Conservation (phyloP, 768 basidiomycete genomes). For the Trametes maxima region DNA sequence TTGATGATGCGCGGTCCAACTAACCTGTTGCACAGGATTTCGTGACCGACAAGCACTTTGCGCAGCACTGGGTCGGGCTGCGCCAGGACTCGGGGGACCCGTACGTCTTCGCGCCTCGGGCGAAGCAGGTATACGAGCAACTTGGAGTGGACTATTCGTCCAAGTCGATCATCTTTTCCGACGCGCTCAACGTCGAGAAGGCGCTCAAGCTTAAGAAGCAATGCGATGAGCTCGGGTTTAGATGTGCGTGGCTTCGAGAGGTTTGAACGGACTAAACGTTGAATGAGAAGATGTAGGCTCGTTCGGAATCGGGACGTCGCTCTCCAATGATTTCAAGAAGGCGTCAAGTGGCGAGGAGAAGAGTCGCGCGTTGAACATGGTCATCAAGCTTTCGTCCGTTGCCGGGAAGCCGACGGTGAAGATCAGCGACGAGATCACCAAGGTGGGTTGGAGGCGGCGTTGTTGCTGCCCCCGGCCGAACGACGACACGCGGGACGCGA, state of each 20-base stretch:
- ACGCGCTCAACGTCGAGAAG: slow-evolving; percentile 73
- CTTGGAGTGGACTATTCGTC: slow-evolving; percentile 66
- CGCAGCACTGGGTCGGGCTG: slow-evolving; percentile 75
- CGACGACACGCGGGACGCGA: background rate
- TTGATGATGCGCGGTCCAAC: background rate
- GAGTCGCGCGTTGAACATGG: slow-evolving; percentile 89
- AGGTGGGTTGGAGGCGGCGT: slow-evolving; percentile 45
- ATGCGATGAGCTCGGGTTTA: slow-evolving; percentile 73
- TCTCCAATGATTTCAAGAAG: slow-evolving; percentile 84
- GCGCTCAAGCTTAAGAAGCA: slow-evolving; percentile 70
- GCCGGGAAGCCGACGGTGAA: slow-evolving; percentile 82
- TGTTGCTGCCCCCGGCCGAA: background rate
- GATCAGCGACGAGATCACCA: slow-evolving; percentile 89
- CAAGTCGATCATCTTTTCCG: slow-evolving; percentile 84
- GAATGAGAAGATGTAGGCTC: slow-evolving; percentile 51
- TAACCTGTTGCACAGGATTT: slow-evolving; percentile 54
- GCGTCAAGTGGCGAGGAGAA: slow-evolving; percentile 51
- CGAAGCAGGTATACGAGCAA: slow-evolving; percentile 68
- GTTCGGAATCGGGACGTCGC: slow-evolving; percentile 92
- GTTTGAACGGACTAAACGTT: background rate
- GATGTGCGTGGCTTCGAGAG: slow-evolving; percentile 43
- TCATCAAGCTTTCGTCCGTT: slow-evolving; percentile 86
- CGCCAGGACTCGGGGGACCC: slow-evolving; percentile 97
- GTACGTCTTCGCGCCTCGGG: slow-evolving; percentile 72
- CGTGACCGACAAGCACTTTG: slow-evolving; percentile 54